Evolutionary conservation across 495 filamentous ascomycete genomes (phyloP).

Genomic region (Penicillium diatomitis): DNA sequence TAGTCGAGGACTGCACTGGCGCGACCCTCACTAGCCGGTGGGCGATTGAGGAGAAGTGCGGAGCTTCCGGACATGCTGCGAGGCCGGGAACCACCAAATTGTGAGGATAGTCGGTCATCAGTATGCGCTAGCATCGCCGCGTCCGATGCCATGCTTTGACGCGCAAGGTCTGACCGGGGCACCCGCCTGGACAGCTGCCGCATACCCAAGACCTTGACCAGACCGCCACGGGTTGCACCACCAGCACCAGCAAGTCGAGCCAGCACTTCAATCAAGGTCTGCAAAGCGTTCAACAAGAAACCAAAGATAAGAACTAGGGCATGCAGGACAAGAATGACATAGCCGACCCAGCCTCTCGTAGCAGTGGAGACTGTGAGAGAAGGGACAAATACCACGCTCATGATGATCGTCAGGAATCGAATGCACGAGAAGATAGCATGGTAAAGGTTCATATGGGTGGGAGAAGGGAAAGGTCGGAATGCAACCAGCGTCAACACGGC

Average conservation of each 20-base stretch:
- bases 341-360: conserved; percentile 88
- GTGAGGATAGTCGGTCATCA: conserved; percentile 55
- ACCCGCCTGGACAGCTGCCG: conserved; percentile 78
- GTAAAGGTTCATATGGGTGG: conserved; percentile 97
- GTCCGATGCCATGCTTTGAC: conserved; percentile 71
- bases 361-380: conserved; percentile 66
- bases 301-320: conserved; percentile 82
- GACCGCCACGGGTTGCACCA: conserved; percentile 73
- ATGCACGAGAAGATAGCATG: conserved; percentile 76
- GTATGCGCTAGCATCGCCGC: conserved; percentile 67
- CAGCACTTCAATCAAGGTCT: conserved; percentile 79
- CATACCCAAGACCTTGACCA: conserved; percentile 86
- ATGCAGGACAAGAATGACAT: conserved; percentile 81
- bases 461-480: conserved; percentile 79
- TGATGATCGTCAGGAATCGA: conserved; percentile 66
- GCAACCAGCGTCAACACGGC: conserved; percentile 80
- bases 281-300: conserved; percentile 86
- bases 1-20: conserved; percentile 38
- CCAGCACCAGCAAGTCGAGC: conserved; percentile 75
- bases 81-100: conserved; percentile 54
- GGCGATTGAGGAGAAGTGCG: conserved; percentile 56
- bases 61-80: conserved; percentile 82
- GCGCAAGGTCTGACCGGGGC: conserved; percentile 49
- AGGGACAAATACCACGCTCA: conserved; percentile 83
- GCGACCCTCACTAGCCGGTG: conserved; percentile 37